phyloP scores from a whole-genome alignment of 2,329 filamentous ascomycete genomes.

The Acephala macrosclerotiorum region DNA sequence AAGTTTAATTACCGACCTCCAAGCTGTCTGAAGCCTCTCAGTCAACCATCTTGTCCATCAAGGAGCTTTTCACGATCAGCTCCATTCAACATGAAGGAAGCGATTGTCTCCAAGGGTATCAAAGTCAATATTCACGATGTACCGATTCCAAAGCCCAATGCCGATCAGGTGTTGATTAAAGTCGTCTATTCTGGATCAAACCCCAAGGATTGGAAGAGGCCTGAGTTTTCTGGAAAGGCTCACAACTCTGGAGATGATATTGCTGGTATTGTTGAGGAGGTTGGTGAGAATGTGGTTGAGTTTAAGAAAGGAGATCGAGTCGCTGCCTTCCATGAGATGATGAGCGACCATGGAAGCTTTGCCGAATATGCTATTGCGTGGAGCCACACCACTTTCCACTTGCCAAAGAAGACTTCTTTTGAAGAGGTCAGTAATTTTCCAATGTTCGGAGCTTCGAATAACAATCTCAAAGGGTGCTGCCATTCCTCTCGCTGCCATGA shows the following conservation, averaged over 20 bases:
- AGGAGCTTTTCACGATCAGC: conserved; percentile 5
- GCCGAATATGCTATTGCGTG: conserved; percentile 67
- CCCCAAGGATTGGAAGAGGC: conserved; percentile 44
- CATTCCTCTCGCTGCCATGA: conserved; percentile 53
- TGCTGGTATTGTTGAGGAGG: conserved; percentile 53
- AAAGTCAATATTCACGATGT: conserved; percentile 41
- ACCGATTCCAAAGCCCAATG: conserved; percentile 42
- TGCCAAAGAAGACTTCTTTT: conserved; percentile 41
- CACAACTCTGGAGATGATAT: conserved; percentile 46
- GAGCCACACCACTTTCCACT: conserved; percentile 60
- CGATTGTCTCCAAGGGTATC: conserved; percentile 39
- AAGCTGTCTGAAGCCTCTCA: background rate
- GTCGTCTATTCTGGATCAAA: conserved; percentile 43
- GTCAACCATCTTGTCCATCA: background rate
- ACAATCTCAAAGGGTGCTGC: conserved; percentile 49
- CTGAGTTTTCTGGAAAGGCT: conserved; percentile 24
- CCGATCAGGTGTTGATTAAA: conserved; percentile 44
- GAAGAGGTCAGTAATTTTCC: conserved; percentile 43
- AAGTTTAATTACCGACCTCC: background rate
- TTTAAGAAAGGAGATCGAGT: conserved; percentile 56
- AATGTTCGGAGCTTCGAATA: conserved; percentile 35
- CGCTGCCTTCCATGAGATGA: conserved; percentile 60
- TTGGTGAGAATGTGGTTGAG: conserved; percentile 54
- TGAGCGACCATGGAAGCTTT: conserved; percentile 57
- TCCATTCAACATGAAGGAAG: conserved; percentile 42